These are phyloP conservation scores for Micractinium conductrix DNA, from an alignment of 139 green algal species.

Conservation along the genomic window DNA sequence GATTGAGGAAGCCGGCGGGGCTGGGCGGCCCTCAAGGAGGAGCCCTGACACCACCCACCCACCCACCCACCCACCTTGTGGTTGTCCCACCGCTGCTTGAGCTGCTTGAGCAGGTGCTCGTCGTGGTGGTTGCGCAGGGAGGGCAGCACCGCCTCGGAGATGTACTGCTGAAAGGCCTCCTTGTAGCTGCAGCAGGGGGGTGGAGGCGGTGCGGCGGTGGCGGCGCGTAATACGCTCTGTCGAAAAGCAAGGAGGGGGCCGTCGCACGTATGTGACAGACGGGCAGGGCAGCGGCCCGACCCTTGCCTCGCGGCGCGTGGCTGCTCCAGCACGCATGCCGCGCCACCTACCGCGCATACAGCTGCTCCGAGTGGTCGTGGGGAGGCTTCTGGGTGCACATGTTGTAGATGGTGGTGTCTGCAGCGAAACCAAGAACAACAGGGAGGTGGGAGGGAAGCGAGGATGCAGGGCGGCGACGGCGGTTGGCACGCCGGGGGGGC, in stretches of 20 bases:
- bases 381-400: constrained; percentile 99
- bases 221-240: too few species aligned
- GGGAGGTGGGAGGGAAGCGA: background rate
- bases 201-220: too few species aligned
- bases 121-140: constrained; percentile 80
- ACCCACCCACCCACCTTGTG: constrained; percentile 74
- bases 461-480: too few species aligned
- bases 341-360: constrained; percentile 89
- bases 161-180: constrained; percentile 95
- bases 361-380: constrained; percentile 96
- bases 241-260: too few species aligned
- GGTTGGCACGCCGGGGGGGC: background rate
- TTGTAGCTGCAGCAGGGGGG: constrained; percentile 77
- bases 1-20: too few species aligned
- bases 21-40: too few species aligned
- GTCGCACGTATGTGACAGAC: too few species aligned
- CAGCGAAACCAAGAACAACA: background rate
- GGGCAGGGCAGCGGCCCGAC: too few species aligned
- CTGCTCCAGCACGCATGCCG: too few species aligned
- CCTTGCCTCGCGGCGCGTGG: too few species aligned
- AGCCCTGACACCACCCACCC: background rate
- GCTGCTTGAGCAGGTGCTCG: constrained; percentile 93
- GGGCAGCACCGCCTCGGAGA: constrained; percentile 87
- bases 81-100: constrained; percentile 94
- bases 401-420: constrained; percentile 92